Percentiles rank a stretch among this genome's conserved stretches.
phyloP scores from a whole-genome alignment of 1,284 basidiomycete genomes.

The Apiotrichum veenhuisii region DNA sequence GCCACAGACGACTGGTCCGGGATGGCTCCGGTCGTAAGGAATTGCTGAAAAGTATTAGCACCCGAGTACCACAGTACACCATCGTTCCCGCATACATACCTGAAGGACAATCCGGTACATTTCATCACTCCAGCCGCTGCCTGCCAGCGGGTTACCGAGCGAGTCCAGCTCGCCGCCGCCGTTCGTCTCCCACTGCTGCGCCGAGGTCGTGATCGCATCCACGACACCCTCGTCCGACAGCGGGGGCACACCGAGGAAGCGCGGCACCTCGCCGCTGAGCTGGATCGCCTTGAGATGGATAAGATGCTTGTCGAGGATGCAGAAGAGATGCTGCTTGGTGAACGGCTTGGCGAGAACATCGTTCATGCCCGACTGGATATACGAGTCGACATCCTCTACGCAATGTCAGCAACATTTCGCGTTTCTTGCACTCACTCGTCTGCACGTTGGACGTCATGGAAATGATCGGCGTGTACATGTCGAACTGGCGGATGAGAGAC shows the following conservation, averaged over 20 bases:
- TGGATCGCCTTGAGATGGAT: slow-evolving; percentile 89
- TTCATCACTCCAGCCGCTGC: slow-evolving; percentile 46
- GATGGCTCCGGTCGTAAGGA: slow-evolving; percentile 29
- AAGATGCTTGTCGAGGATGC: slow-evolving; percentile 95
- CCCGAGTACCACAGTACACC: too few species aligned
- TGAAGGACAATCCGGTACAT: slow-evolving; percentile 42
- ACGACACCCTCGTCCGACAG: slow-evolving; percentile 62
- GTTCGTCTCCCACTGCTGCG: slow-evolving; percentile 24
- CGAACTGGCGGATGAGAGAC: slow-evolving; percentile 87
- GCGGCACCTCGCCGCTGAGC: slow-evolving; percentile 63
- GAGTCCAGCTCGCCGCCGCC: slow-evolving; percentile 15
- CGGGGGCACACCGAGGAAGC: slow-evolving; percentile 67
- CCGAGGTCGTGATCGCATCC: slow-evolving; percentile 41
- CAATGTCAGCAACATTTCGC: slow-evolving; percentile 1
- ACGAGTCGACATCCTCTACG: slow-evolving; percentile 47
- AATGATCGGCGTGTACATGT: slow-evolving; percentile 83
- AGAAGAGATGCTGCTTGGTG: slow-evolving; percentile 81
- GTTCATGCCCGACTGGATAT: slow-evolving; percentile 69
- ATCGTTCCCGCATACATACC: slow-evolving; percentile 21
- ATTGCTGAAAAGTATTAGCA: slow-evolving; percentile 19
- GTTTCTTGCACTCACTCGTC: slow-evolving; percentile 52
- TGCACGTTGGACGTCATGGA: slow-evolving; percentile 94
- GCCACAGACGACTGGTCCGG: slow-evolving; percentile 22
- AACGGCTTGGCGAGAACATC: slow-evolving; percentile 97
- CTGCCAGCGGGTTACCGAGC: slow-evolving; percentile 42